These are phyloP conservation scores for Phallus indusiatus DNA, from an alignment of 768 basidiomycete genomes.

Conservation along the genomic window DNA sequence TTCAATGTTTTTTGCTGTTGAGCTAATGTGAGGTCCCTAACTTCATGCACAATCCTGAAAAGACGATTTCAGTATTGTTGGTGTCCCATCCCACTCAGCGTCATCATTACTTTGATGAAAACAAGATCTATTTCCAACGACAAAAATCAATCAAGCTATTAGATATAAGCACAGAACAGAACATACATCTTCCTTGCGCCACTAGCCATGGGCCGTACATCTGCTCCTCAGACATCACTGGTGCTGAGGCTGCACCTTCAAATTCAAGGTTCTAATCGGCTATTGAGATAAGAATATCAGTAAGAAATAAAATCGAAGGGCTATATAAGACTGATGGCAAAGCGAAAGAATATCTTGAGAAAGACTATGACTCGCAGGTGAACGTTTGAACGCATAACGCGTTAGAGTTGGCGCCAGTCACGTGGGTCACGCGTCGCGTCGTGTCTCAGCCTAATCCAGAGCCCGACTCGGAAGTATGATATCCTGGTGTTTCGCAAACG, in stretches of 20 bases:
- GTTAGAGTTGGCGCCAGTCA: background rate
- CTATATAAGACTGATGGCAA: no score
- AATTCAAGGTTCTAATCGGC: conserved; percentile 70
- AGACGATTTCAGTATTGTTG: background rate
- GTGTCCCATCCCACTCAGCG: background rate
- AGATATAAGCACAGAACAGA: conserved; percentile 5
- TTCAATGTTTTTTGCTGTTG: conserved; percentile 93
- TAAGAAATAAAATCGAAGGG: no score
- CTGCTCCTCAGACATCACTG: conserved; percentile 24
- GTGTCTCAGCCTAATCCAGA: background rate
- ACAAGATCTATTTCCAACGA: conserved; percentile 64
- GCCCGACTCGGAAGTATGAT: background rate
- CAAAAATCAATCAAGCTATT: conserved; percentile 10
- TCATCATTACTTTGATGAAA: conserved; percentile 42
- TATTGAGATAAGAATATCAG: background rate
- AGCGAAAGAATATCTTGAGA: background rate
- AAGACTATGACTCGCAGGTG: background rate
- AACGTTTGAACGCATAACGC: no score
- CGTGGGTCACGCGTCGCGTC: no score
- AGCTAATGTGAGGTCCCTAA: conserved; percentile 84
- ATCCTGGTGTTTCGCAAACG: background rate
- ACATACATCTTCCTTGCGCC: conserved; percentile 62
- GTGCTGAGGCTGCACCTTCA: conserved; percentile 30
- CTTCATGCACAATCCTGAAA: conserved; percentile 87
- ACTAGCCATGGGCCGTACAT: conserved; percentile 27